phyloP scores from a whole-genome alignment of 805 yeast genomes.

The Metschnikowia borealis region DNA sequence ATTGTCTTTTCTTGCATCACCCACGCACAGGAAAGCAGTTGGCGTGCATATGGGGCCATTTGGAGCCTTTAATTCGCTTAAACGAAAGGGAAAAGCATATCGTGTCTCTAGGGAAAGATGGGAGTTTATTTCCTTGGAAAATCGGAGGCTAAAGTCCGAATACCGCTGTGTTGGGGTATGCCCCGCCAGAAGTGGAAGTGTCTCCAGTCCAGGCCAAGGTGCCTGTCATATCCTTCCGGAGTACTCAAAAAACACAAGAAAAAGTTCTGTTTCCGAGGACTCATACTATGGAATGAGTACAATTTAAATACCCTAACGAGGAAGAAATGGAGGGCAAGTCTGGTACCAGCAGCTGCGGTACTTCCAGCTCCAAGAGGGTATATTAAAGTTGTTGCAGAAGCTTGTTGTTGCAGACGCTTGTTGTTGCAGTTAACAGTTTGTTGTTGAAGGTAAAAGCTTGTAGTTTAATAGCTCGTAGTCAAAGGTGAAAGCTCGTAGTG shows the following conservation, averaged over 20 bases:
- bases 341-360: too few relatives aligned
- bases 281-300: too few relatives aligned
- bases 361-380: too few relatives aligned
- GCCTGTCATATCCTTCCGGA: neutral
- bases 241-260: neutral
- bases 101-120: conserved; percentile 48
- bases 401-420: too few relatives aligned
- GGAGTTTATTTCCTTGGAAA: conserved; percentile 52
- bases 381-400: too few relatives aligned
- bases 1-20: too few relatives aligned
- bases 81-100: conserved; percentile 23
- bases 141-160: neutral
- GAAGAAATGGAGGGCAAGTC: too few relatives aligned
- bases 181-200: neutral
- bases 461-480: too few relatives aligned
- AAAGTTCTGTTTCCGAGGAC: neutral
- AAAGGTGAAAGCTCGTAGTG: too few relatives aligned
- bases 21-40: conserved; percentile 45
- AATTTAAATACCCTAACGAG: too few relatives aligned
- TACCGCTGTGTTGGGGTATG: neutral
- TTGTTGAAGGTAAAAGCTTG: too few relatives aligned
- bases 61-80: conserved; percentile 46
- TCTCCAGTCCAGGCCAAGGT: neutral
- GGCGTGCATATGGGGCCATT: conserved; percentile 53
- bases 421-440: too few relatives aligned